Evolutionary conservation across 345 rosid genomes (phyloP).

Genomic region (Pistacia atlantica): DNA sequence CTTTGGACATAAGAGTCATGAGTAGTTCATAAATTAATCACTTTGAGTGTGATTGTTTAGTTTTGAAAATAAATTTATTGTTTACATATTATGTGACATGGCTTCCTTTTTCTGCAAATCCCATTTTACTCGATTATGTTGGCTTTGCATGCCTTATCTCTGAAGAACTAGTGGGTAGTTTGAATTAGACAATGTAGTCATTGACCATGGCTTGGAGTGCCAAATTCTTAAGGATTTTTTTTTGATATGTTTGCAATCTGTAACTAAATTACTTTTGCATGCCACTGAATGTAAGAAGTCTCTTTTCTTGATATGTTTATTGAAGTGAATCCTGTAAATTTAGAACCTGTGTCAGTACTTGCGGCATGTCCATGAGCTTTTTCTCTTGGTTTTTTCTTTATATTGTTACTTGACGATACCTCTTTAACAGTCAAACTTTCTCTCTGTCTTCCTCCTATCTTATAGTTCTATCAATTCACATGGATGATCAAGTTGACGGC

Average conservation of each 20-base stretch:
- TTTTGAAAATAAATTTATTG: background rate
- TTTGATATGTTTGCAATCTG: background rate
- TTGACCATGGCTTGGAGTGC: background rate
- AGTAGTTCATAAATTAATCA: background rate
- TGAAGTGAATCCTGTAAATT: background rate
- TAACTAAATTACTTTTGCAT: background rate
- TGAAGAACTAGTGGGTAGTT: too few species aligned
- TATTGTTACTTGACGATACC: background rate
- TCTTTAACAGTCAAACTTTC: background rate
- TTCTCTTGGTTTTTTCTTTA: background rate
- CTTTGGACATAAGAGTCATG: background rate
- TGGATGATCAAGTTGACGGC: slow-evolving; percentile 99
- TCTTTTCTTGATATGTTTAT: background rate
- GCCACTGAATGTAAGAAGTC: background rate
- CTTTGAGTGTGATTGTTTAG: background rate
- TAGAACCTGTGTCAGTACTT: background rate
- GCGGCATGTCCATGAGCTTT: background rate
- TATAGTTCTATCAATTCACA: slow-evolving; percentile 74
- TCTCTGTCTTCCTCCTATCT: background rate
- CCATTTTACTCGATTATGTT: too few species aligned
- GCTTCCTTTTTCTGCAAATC: too few species aligned
- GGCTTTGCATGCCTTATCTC: too few species aligned
- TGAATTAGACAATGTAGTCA: too few species aligned
- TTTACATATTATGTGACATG: too few species aligned
- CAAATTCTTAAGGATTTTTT: background rate